phyloP scores from a whole-genome alignment of 345 rosid genomes.

The Ricinus communis region DNA sequence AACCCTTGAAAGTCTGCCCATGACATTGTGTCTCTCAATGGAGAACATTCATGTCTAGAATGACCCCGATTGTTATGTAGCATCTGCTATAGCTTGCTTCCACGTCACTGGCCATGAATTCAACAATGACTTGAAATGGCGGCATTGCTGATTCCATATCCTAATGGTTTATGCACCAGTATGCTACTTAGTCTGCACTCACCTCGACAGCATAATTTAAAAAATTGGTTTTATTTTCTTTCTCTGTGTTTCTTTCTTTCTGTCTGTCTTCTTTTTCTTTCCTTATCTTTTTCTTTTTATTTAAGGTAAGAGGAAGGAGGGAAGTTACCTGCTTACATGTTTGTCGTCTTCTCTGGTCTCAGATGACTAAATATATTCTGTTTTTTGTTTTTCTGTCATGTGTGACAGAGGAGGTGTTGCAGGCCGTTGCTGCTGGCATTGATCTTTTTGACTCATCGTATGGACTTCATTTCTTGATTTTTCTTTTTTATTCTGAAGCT shows the following conservation, averaged over 20 bases:
- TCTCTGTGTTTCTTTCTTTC: background rate
- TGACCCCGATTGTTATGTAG: background rate
- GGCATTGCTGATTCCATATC: background rate
- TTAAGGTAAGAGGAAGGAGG: too few relatives aligned
- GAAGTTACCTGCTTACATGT: background rate
- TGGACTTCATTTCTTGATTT: slow-evolving; percentile 16
- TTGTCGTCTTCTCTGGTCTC: background rate
- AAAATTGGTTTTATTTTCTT: background rate
- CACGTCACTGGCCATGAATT: background rate
- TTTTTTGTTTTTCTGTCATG: too few relatives aligned
- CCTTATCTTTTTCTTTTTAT: too few relatives aligned
- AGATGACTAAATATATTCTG: background rate
- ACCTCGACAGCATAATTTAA: background rate
- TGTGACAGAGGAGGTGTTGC: slow-evolving; percentile 68
- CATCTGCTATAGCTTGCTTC: background rate
- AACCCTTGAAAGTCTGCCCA: background rate
- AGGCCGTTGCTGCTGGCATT: slow-evolving; percentile 75
- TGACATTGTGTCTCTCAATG: background rate
- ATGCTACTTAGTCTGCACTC: background rate
- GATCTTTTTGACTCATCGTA: slow-evolving; percentile 74
- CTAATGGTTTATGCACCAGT: background rate
- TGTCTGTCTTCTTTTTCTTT: too few relatives aligned
- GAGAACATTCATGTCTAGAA: background rate
- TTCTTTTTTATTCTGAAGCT: background rate
- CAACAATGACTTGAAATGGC: background rate